Conservation (phyloP, 2,329 filamentous ascomycete genomes). For the Trichoderma sp. region DNA sequence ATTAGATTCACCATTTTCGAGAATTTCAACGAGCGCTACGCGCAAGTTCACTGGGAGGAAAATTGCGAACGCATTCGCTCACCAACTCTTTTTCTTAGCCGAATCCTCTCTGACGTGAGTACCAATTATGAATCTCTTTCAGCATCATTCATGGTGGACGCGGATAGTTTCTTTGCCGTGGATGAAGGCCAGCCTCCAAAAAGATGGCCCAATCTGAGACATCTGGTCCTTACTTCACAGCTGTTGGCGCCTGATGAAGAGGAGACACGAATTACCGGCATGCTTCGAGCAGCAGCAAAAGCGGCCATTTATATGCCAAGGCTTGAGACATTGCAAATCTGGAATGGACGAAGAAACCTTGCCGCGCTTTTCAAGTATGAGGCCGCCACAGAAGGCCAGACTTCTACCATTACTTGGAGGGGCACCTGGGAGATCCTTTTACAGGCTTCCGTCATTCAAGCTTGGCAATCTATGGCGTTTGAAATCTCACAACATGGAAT, state of each 20-base stretch:
- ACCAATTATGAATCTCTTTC: conserved; percentile 32
- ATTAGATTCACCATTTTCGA: conserved; percentile 12
- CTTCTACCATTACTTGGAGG: conserved; percentile 30
- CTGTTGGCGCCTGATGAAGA: conserved; percentile 32
- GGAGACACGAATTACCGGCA: conserved; percentile 30
- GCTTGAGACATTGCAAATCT: conserved; percentile 41
- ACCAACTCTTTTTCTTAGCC: neutral
- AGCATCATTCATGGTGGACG: conserved; percentile 38
- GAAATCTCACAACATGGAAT: neutral
- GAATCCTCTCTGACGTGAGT: conserved; percentile 6
- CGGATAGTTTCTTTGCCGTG: conserved; percentile 35
- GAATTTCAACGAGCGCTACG: conserved; percentile 15
- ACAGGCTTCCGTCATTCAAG: conserved; percentile 24
- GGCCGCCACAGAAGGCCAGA: neutral
- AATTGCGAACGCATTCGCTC: conserved; percentile 10
- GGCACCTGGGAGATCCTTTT: conserved; percentile 29
- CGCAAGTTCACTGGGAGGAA: neutral
- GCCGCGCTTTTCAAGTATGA: conserved; percentile 36
- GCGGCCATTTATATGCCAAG: conserved; percentile 37
- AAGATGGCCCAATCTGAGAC: conserved; percentile 36
- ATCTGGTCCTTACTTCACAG: conserved; percentile 37
- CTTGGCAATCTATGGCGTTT: conserved; percentile 32
- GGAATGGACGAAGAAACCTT: conserved; percentile 37
- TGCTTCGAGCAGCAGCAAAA: conserved; percentile 36
- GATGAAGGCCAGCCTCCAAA: neutral